Conservation (phyloP, 768 basidiomycete genomes). For the Exsudoporus frostii region DNA sequence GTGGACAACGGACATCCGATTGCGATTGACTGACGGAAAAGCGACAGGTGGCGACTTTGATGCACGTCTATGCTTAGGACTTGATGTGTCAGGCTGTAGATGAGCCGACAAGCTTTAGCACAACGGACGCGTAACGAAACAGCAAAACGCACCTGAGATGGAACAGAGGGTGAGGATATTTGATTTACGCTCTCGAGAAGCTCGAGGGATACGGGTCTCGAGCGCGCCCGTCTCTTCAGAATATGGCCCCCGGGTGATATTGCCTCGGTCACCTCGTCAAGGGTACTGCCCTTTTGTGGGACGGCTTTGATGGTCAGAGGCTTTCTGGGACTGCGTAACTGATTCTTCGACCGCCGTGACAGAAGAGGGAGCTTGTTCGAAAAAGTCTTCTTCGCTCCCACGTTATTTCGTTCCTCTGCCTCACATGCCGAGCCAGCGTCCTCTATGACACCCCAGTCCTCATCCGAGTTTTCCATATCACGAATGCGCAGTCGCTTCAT, state of each 20-base stretch:
- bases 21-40: conserved; percentile 40
- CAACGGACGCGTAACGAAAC: neutral
- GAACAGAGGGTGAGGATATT: conserved; percentile 40
- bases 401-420: conserved; percentile 39
- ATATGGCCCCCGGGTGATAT: conserved; percentile 78
- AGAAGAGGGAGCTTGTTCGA: conserved; percentile 21
- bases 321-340: conserved; percentile 30
- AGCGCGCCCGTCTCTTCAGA: conserved; percentile 69
- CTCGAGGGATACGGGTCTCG: conserved; percentile 68
- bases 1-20: conserved; percentile 38
- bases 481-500: conserved; percentile 58
- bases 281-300: conserved; percentile 40
- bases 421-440: conserved; percentile 55
- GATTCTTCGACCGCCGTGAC: conserved; percentile 28
- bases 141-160: conserved; percentile 22
- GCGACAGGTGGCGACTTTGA: conserved; percentile 19
- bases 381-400: conserved; percentile 34
- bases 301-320: conserved; percentile 18
- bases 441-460: conserved; percentile 40
- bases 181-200: conserved; percentile 50
- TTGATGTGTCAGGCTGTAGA: conserved; percentile 16
- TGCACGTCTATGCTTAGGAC: conserved; percentile 9
- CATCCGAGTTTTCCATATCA: conserved; percentile 49
- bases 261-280: conserved; percentile 62
- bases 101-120: neutral